Evolutionary conservation across 2,329 filamentous ascomycete species (phyloP), one percentile per base, ranked within the genome.

Genomic region (Parasarocladium wereldwijsianum): DNA sequence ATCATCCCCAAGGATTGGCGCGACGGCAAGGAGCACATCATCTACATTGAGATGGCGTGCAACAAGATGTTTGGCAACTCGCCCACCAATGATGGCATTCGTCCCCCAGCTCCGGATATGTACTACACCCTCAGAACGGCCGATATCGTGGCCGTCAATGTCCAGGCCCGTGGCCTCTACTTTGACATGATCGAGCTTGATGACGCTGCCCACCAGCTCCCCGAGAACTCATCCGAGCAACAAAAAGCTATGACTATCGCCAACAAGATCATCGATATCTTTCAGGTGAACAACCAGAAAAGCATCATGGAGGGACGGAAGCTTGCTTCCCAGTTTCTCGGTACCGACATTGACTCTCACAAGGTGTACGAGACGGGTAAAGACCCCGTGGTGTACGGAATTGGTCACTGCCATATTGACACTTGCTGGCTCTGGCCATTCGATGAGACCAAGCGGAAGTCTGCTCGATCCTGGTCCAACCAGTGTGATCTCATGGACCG

Each of bases 351-450:
- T 26, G 78, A 93, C 49, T 86, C 82, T 5, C 64, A 78, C 31
- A 73, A 82, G 39, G 84, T 98, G 8, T 98, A 96, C 47, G 66
- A 83, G 23, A 73, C 65, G 29, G 76, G 73, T 37, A 76, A 76
- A 16, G 65, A 78, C 19, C 72, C 83, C 2, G 65, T 92, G 35
- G 82, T 96, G 4, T 90, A 74, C 43, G 87, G 75, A 20, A 87
- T 96, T 40, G 90, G 90, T 1, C 84, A 98, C 51, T 98, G 90
- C 43, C 90, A 98, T 53, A 98, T 98, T 41, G 90, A 96, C 55
- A 93, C 80, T 17, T 94, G 87, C 55, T 98, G 90, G 90, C 65
- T 98, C 20, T 98, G 90, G 90, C 90, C 90, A 0, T 98, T 85
- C 70, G 90, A 80, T 8, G 90, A 98, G 60, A 96, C 90, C 0